Evolutionary conservation across 2,329 filamentous ascomycete genomes (phyloP).

Genomic region (Ceratocystis huliohia): DNA sequence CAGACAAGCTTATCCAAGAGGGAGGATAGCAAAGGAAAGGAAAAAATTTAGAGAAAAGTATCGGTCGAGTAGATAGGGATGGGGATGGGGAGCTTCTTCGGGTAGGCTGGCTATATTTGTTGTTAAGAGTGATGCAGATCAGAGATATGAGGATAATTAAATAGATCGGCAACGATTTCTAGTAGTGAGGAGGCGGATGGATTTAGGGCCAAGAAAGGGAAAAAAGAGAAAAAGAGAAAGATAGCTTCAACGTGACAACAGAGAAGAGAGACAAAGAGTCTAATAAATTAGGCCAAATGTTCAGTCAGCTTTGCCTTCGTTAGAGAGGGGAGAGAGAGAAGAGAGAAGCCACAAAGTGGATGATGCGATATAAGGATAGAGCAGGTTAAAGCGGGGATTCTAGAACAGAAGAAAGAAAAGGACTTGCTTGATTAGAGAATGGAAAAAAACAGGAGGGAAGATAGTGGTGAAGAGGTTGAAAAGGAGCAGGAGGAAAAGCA

Average conservation of each 20-base stretch:
- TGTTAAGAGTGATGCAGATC: background rate
- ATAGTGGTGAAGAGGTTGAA: too few relatives aligned
- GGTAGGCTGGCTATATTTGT: too few relatives aligned
- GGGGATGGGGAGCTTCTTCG: background rate
- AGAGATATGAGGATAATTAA: background rate
- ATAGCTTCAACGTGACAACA: background rate
- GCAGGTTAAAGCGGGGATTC: background rate
- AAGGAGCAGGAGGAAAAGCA: too few relatives aligned
- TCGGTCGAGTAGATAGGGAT: background rate
- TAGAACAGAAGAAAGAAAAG: too few relatives aligned
- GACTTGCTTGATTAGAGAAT: too few relatives aligned
- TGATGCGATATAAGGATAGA: background rate
- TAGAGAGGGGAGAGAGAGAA: background rate
- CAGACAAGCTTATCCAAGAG: background rate
- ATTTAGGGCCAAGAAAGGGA: background rate
- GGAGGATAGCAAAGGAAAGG: background rate
- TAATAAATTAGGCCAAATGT: slow-evolving; percentile 3
- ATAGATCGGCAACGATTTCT: background rate
- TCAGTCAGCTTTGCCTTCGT: background rate
- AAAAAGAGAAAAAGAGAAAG: background rate
- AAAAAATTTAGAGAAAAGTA: background rate
- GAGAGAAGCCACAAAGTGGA: background rate
- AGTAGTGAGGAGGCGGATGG: background rate
- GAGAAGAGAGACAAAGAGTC: background rate
- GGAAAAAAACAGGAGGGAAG: too few relatives aligned